Evolutionary conservation across 306 rosid species (phyloP), one percentile per base, ranked within the genome.

Genomic region (Gastrolobium bilobum): DNA sequence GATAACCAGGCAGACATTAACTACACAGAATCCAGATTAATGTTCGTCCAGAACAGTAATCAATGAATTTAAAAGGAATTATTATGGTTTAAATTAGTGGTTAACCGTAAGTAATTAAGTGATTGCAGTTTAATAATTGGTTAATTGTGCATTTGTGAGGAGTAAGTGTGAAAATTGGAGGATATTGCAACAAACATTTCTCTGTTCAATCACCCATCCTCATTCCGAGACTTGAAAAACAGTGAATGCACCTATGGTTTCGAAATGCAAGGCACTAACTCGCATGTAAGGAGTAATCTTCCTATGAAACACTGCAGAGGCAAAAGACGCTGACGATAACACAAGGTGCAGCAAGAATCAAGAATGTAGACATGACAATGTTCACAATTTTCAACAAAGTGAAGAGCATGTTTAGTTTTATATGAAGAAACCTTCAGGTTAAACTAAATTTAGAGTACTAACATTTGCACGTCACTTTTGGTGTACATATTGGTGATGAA

Each of bases 401-500:
- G 4, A 9, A 70, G 11, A 26, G 42, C 31, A 46, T 13, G 15
- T 48, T 33, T 43, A 29, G 11, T 67, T 44, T 70, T 15, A 35
- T 8, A 70, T 9, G 33, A 70, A 48, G 15, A 14, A 56, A 35
- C 61, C 13, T 42, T 40, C 31, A 13, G 44, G n/a, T 56, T 72
- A 54, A 53, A 39, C 10, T 39, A 54, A 37, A 54, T 57, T 40
- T 6, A 69, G 43, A 11, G 34, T 31, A 42, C 53, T 33, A 34
- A 59, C 33, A 4, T 44, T 20, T 42, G 37, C 62, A 46, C 37
- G 46, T 43, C 15, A 30, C 44, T 73, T 73, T 73, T 53, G 52
- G 65, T 52, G 34, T 53, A 54, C 39, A 71, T 30, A 34, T 63
- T 58, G 76, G 43, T 48, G 77, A 60, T 13, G 37, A 9, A 71